Evolutionary conservation across 306 rosid genomes (phyloP), one percentile per base, ranked within the genome.

Genomic region (Aeschynomene evenia): DNA sequence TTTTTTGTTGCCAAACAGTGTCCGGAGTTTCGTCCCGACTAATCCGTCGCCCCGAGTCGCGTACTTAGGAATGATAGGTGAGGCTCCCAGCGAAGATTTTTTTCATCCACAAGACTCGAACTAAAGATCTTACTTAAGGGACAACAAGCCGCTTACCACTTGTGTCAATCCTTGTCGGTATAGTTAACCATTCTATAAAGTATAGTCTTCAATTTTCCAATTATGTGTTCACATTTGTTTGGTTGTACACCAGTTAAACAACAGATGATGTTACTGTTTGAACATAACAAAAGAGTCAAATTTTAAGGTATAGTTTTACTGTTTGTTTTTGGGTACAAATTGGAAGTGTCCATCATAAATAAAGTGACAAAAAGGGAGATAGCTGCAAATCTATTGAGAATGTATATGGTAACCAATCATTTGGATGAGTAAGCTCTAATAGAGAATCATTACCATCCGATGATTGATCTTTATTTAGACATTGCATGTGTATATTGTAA

Each of bases 261-360:
- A 16, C 9, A n/a, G 39, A 10, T n/a, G 12, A 13, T 22, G 8
- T 11, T 40, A 54, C 52, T 46, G 29, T 63, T n/a, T 52, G 61
- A 28, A 61, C 73, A 63, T 55, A 65, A 68, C 48, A 10, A 34
- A 16, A 43, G 6, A 21, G 26, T 57, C 65, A 36, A 19, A 1
- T 16, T 64, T 52, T 63, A 45, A 57, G 56, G 73, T 26, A 57
- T 15, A 50, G 36, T 50, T 62, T 65, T 45, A 70, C 74, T 48
- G 54, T 82, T 82, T 82, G 74, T 54, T 60, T 48, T 66, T 45
- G 53, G 52, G 81, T 45, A 40, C 55, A 66, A 63, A 70, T 22
- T 56, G 16, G 16, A 15, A n/a, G 66, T 58, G 68, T 49, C 67
- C 74, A n/a, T n/a, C 48, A 20, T 16, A 57, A 29, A 67, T 37